These are phyloP conservation scores for Populus tremula DNA, from an alignment of 345 rosid species.

Conservation along the genomic window DNA sequence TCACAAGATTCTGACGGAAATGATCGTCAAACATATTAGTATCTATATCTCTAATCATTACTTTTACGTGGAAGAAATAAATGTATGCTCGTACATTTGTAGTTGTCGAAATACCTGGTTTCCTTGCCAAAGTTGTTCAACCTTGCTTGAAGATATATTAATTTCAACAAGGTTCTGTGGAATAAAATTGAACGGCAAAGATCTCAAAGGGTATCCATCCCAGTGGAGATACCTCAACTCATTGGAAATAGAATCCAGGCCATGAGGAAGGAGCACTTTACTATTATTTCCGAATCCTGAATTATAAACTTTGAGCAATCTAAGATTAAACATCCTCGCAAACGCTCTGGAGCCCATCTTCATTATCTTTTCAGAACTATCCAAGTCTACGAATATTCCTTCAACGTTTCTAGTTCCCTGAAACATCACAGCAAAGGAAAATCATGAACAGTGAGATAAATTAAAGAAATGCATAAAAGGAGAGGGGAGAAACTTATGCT, in stretches of 20 bases:
- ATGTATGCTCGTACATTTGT: not conserved
- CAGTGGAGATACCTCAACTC: conserved; percentile 1
- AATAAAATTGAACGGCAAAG: not conserved
- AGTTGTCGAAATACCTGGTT: not conserved
- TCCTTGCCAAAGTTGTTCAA: conserved; percentile 1
- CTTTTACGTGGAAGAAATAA: not conserved
- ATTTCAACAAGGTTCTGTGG: conserved; percentile 5
- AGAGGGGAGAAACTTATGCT: not conserved
- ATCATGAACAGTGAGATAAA: no score
- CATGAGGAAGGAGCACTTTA: not conserved
- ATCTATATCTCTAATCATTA: not conserved
- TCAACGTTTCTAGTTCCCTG: not conserved
- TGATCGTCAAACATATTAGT: not conserved
- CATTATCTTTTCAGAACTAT: not conserved
- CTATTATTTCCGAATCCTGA: not conserved
- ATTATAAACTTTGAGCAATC: not conserved
- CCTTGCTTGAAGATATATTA: not conserved
- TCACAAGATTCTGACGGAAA: not conserved
- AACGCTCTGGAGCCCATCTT: not conserved
- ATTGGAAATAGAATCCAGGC: not conserved
- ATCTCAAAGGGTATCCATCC: not conserved
- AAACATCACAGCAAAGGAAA: no score
- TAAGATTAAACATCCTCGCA: not conserved
- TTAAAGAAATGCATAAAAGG: no score
- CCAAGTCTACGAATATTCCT: conserved; percentile 1